Evolutionary conservation across 306 rosid genomes (phyloP).

Genomic region (Prunus mira): DNA sequence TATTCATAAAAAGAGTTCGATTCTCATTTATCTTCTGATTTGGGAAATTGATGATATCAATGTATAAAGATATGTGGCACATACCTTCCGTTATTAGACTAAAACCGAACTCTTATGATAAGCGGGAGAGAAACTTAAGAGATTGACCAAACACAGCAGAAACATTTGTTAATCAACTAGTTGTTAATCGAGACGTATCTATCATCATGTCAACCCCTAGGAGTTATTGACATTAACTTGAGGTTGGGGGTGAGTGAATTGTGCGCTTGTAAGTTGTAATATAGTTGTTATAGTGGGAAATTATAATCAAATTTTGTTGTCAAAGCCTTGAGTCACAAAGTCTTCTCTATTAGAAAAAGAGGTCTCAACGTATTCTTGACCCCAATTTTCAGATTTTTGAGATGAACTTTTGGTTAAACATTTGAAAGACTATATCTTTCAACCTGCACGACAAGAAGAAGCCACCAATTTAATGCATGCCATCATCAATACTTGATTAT

Average conservation of each 20-base stretch:
- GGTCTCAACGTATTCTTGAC: background rate
- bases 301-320: background rate
- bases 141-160: background rate
- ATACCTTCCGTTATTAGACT: too few species aligned
- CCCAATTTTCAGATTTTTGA: background rate
- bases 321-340: background rate
- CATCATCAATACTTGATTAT: background rate
- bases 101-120: too few species aligned
- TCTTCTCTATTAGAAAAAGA: background rate
- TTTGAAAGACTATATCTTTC: background rate
- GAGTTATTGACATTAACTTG: background rate
- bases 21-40: too few species aligned
- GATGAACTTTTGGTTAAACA: background rate
- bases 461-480: background rate
- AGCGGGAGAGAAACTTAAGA: too few species aligned
- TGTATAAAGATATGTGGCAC: too few species aligned
- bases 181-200: background rate
- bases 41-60: too few species aligned
- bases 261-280: background rate
- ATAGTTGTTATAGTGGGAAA: background rate
- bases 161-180: background rate
- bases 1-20: too few species aligned
- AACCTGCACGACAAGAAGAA: background rate
- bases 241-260: background rate
- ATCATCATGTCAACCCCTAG: background rate